Percentiles rank a stretch among this genome's conserved stretches.
Evolutionary conservation across 2,329 filamentous ascomycete species (phyloP).

Genomic region (Alternaria ethzedia): DNA sequence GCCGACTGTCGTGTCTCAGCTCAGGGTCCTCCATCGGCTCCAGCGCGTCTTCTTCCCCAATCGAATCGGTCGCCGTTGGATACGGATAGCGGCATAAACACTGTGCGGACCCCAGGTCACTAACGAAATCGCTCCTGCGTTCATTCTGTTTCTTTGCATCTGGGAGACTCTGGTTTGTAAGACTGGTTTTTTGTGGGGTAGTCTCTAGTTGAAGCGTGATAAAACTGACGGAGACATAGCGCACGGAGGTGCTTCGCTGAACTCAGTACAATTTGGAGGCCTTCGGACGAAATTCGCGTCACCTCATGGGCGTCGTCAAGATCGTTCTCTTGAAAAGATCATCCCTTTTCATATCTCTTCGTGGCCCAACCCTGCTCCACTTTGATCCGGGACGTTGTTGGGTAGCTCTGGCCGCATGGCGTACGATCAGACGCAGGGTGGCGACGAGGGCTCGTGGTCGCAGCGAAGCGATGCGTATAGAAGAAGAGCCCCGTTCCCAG

Average conservation of each 20-base stretch:
- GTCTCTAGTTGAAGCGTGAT: not conserved
- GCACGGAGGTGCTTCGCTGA: not conserved
- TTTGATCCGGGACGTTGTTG: not conserved
- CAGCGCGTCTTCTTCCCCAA: not conserved
- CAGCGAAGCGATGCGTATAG: not conserved
- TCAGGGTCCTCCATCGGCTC: not conserved
- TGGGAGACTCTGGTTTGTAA: not conserved
- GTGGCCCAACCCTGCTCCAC: not conserved
- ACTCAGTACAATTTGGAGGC: not conserved
- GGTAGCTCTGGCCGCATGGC: not conserved
- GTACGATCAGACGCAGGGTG: slow-evolving; percentile 1
- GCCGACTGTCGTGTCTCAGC: not conserved
- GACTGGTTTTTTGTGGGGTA: not conserved
- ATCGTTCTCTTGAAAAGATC: not conserved
- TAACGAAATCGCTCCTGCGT: not conserved
- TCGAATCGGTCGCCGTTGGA: not conserved
- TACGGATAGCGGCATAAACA: slow-evolving; percentile 1
- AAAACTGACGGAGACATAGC: not conserved
- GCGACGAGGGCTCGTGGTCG: not conserved
- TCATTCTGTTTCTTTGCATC: not conserved
- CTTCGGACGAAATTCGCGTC: not conserved
- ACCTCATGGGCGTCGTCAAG: not conserved
- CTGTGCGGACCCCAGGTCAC: not conserved
- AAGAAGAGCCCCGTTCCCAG: not conserved
- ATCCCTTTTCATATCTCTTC: not conserved